phyloP scores from a whole-genome alignment of 2,329 filamentous ascomycete species.

The Neonectria neomacrospora region DNA sequence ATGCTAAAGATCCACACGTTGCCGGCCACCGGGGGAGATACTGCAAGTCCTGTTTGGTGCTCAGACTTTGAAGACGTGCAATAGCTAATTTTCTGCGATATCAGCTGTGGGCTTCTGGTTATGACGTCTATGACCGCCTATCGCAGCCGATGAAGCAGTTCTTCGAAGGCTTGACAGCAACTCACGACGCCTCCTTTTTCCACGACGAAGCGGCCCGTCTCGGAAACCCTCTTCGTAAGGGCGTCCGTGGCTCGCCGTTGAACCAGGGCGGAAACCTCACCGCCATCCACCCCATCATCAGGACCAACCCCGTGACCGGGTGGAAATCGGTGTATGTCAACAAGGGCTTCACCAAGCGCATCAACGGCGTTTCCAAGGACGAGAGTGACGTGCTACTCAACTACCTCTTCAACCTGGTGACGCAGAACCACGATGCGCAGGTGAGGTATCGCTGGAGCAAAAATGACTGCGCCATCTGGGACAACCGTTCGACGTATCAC shows the following conservation, averaged over 20 bases:
- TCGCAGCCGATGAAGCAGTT: constrained; percentile 60
- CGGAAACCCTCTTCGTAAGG: constrained; percentile 57
- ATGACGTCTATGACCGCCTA: constrained; percentile 67
- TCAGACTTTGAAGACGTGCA: not conserved
- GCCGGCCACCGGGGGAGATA: constrained; percentile 68
- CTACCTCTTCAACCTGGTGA: constrained; percentile 60
- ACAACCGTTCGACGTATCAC: constrained; percentile 65
- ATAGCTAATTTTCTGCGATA: constrained; percentile 47
- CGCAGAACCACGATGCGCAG: constrained; percentile 67
- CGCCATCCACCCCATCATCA: constrained; percentile 64
- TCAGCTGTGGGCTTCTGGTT: constrained; percentile 70
- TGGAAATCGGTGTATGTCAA: constrained; percentile 67
- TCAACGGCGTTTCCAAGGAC: constrained; percentile 64
- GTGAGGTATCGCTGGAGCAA: constrained; percentile 64
- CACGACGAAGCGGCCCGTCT: constrained; percentile 60
- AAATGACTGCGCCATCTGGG: constrained; percentile 72
- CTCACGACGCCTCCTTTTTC: constrained; percentile 60
- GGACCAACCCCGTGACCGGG: constrained; percentile 70
- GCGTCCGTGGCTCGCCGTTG: constrained; percentile 63
- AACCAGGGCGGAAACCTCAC: constrained; percentile 65
- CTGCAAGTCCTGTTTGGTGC: constrained; percentile 44
- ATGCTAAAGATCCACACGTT: constrained; percentile 67
- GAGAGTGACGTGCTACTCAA: constrained; percentile 63
- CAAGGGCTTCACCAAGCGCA: constrained; percentile 63
- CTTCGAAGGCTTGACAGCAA: constrained; percentile 61